Percentiles rank a stretch among this genome's conserved stretches.
Evolutionary conservation across 768 basidiomycete species (phyloP).

Genomic region (Psilocybe tampanensis): DNA sequence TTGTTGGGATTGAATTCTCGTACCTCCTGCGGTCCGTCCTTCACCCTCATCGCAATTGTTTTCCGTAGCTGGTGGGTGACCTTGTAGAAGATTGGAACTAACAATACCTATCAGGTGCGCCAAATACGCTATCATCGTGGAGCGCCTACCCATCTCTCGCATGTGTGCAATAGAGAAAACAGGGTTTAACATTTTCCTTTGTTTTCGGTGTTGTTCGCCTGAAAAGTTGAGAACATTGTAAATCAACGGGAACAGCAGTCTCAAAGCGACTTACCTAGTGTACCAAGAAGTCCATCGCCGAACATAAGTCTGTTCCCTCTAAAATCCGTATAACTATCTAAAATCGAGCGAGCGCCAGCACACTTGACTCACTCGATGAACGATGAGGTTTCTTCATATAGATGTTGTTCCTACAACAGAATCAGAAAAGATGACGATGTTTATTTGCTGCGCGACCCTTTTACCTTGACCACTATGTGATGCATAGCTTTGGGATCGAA

Average conservation of each 20-base stretch:
- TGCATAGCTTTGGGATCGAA: slow-evolving; percentile 49
- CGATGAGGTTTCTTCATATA: slow-evolving; percentile 10
- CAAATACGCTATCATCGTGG: not conserved
- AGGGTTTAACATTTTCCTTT: slow-evolving; percentile 47
- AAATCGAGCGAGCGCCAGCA: too few species aligned
- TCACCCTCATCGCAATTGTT: slow-evolving; percentile 24
- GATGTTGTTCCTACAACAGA: slow-evolving; percentile 29
- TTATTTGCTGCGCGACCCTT: not conserved
- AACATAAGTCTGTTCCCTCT: slow-evolving; percentile 18
- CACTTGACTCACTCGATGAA: not conserved
- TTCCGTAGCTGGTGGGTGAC: slow-evolving; percentile 33
- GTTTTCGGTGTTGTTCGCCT: slow-evolving; percentile 44
- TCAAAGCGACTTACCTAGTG: slow-evolving; percentile 17
- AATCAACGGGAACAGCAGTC: not conserved
- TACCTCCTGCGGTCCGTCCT: slow-evolving; percentile 19
- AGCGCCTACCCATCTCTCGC: slow-evolving; percentile 32
- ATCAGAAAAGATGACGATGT: not conserved
- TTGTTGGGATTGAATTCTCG: not conserved
- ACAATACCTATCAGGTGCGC: not conserved
- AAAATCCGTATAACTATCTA: not conserved
- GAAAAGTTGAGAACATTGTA: not conserved
- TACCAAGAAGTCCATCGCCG: slow-evolving; percentile 21
- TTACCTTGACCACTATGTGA: slow-evolving; percentile 43
- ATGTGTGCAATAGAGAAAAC: slow-evolving; percentile 45
- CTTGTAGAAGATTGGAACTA: slow-evolving; percentile 36